phyloP scores from a whole-genome alignment of 2,329 filamentous ascomycete species.

The Rhexocercosporidium sp. region DNA sequence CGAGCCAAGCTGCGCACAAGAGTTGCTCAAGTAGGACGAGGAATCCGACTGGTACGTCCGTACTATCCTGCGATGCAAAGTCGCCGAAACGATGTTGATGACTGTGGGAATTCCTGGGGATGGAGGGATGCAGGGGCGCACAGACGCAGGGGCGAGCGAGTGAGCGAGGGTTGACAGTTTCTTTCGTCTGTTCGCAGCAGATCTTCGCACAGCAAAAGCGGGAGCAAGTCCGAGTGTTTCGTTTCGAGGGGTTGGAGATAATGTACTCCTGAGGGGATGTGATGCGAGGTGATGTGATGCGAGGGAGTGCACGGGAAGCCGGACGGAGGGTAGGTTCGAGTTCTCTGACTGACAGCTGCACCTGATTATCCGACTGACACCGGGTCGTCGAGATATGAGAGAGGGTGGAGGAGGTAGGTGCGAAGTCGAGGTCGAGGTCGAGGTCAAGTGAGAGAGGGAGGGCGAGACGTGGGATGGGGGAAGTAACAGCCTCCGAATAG shows the following conservation, averaged over 20 bases:
- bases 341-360: slow-evolving; percentile 21
- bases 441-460: not conserved
- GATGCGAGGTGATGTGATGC: slow-evolving; percentile 22
- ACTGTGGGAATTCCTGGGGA: slow-evolving; percentile 10
- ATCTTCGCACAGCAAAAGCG: slow-evolving; percentile 9
- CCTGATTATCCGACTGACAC: slow-evolving; percentile 17
- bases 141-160: slow-evolving; percentile 11
- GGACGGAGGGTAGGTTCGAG: slow-evolving; percentile 1
- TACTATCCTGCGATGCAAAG: slow-evolving; percentile 6
- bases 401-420: not conserved
- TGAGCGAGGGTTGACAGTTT: not conserved
- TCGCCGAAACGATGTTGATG: slow-evolving; percentile 1
- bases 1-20: slow-evolving; percentile 2
- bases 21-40: not conserved
- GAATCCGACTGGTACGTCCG: not conserved
- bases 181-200: slow-evolving; percentile 11
- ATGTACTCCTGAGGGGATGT: slow-evolving; percentile 34
- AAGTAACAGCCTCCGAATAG: slow-evolving; percentile 10
- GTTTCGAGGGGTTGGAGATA: slow-evolving; percentile 30
- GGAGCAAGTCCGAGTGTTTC: slow-evolving; percentile 29
- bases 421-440: not conserved
- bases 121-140: slow-evolving; percentile 10
- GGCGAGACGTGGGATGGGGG: not conserved
- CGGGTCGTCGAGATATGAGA: slow-evolving; percentile 15
- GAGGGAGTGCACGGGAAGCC: slow-evolving; percentile 4